These are phyloP conservation scores for Pichia sp. DNA, from an alignment of 1,139 yeast species.

Conservation along the genomic window DNA sequence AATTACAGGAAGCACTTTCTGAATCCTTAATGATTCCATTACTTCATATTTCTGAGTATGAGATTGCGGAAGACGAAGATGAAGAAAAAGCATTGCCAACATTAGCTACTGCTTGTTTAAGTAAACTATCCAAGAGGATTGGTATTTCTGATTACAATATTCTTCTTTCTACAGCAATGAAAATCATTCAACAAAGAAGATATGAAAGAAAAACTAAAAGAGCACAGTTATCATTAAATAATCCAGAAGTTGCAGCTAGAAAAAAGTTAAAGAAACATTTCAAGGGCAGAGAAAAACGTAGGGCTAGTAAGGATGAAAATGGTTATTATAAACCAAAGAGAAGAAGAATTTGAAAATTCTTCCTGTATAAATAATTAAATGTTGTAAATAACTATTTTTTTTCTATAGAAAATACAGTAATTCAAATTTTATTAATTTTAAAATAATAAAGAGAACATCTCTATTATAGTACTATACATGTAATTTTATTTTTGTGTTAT, in stretches of 20 bases:
- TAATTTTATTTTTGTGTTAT: too few relatives aligned
- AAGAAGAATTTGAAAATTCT: slow-evolving; percentile 23
- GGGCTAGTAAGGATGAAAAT: slow-evolving; percentile 64
- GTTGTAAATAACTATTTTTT: neutral
- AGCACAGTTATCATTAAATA: slow-evolving; percentile 68
- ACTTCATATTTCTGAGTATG: slow-evolving; percentile 46
- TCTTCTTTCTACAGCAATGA: slow-evolving; percentile 59
- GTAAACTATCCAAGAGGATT: slow-evolving; percentile 59
- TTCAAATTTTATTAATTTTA: neutral
- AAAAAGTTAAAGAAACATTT: slow-evolving; percentile 73
- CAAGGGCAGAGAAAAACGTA: slow-evolving; percentile 70
- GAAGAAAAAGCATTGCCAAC: slow-evolving; percentile 43
- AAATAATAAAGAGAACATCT: too few relatives aligned
- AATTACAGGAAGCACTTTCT: slow-evolving; percentile 32
- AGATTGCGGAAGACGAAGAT: slow-evolving; percentile 37
- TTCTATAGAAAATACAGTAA: too few relatives aligned
- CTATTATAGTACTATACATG: too few relatives aligned
- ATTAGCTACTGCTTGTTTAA: slow-evolving; percentile 63
- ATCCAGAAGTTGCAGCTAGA: slow-evolving; percentile 77
- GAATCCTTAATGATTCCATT: slow-evolving; percentile 51
- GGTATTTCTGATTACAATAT: slow-evolving; percentile 71
- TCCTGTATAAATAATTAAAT: slow-evolving; percentile 1
- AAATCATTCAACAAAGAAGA: slow-evolving; percentile 54
- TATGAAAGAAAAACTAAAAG: slow-evolving; percentile 70
- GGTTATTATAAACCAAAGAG: slow-evolving; percentile 69